Base-by-base conservation (phyloP, 495 filamentous ascomycete species). In the Apiosordaria backusii region DNA sequence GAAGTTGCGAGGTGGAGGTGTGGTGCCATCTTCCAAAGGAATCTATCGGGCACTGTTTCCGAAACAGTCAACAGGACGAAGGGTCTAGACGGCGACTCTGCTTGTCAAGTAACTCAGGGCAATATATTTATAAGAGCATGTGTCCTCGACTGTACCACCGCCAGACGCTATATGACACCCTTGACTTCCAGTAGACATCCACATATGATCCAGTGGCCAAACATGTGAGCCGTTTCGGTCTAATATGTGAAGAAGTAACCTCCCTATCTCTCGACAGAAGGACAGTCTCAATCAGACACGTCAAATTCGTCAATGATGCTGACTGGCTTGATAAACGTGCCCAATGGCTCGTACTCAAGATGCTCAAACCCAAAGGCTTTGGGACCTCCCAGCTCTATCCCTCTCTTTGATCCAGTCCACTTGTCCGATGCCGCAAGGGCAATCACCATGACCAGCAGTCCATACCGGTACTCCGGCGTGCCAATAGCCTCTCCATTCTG, bases 391-490 rank as follows among this genome's bases (percentile, higher is more conserved):
- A 85, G 78, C 61, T 82, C 78, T 6, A 86, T 74, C 4, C 82
- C 83, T 61, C 79, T 73, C 25, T 76, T 64, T 19, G 81, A 84
- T 1, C 76, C 75, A 3, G 83, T 86, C 85, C 86, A 88, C 58
- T 79, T 75, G 53, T 83, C 81, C 24, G 84, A 87, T 4, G 82
- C 83, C 1, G 83, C 78, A 61, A 89, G 83, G 2, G 81, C 85
- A 13, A 88, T 71, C 0, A 88, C 83, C 15, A 80, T 77, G 5
- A 88, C 86, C 57, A 83, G 74, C 54, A 87, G 69, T 0, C 87
- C 87, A 65, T 87, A 89, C 18, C 82, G 72, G 71, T 85, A 89
- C 69, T 90, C 87, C 0, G 85, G 82, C 5, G 85, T 84, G 5
- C 86, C 87, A 1, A 90, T 76, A 0, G 85, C 84, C 59, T 82